Evolutionary conservation across 371 early-diverging fungal species (phyloP), one percentile per base, ranked within the genome.

Genomic region (Funneliformis caledonium): DNA sequence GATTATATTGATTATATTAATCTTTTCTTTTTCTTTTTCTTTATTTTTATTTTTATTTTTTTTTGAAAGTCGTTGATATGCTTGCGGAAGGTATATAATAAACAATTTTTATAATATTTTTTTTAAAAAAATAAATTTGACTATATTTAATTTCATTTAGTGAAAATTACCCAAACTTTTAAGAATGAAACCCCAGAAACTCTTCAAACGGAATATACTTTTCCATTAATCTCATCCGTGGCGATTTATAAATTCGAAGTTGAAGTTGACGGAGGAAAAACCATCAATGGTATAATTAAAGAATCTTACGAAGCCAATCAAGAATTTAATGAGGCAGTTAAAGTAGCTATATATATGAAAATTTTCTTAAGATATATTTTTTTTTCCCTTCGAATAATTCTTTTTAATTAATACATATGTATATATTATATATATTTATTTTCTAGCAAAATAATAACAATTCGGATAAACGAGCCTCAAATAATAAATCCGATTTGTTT

Each of bases 401-500:
- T 37, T 37, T 37, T 37, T 37, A 37, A 37, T 37, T 37, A 37
- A 37, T 37, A 37, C 37, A 37, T 37, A 37, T 37, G 37, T 2
- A 2, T 37, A 37, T 37, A 37, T 2, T 37, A 2, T 37, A 37
- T 37, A 37, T n/a, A n/a, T n/a, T 37, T 37, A 2, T 1, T 37
- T 37, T 37, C 37, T 37, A 37, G 37, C 37, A 37, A 37, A 37
- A 37, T 37, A 2, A 37, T 37, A 37, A 37, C 37, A 37, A 2
- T 37, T 37, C 37, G 2, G 37, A 37, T 2, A 37, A 37, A 37
- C 37, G 37, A 37, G 37, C 37, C 37, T 37, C 37, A 37, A 37
- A 37, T 37, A 37, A 2, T 37, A 37, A 37, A 37, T 59, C 83
- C 31, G 87, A 87, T 78, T 83, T 86, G n/a, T 87, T 87, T 68